Conservation (phyloP, 192 early-diverging fungal genomes). For the Radiomyces spectabilis region DNA sequence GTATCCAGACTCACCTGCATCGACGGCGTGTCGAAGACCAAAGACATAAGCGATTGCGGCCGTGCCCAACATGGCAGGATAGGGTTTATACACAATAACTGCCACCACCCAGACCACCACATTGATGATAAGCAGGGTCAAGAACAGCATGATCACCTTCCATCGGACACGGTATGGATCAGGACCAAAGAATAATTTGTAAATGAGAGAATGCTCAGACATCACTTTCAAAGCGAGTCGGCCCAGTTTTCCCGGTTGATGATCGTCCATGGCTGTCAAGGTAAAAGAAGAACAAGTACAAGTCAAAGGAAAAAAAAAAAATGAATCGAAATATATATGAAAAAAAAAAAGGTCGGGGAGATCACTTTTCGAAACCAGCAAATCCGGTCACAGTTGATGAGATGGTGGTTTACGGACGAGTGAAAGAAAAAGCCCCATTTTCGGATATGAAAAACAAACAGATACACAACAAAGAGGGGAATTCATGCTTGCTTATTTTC, state of each 20-base stretch:
- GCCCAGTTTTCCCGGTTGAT: background rate
- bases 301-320: too few species aligned
- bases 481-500: too few species aligned
- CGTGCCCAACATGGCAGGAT: conserved; percentile 35
- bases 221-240: conserved; percentile 4
- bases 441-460: too few species aligned
- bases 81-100: conserved; percentile 20
- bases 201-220: conserved; percentile 13
- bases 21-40: conserved; percentile 50
- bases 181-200: conserved; percentile 24
- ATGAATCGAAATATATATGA: too few species aligned
- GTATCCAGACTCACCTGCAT: conserved; percentile 28
- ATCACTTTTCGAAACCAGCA: too few species aligned
- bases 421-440: too few species aligned
- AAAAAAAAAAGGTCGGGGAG: too few species aligned
- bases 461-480: too few species aligned
- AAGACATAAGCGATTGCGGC: conserved; percentile 40
- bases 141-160: conserved; percentile 28
- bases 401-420: too few species aligned
- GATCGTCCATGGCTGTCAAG: too few species aligned
- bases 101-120: conserved; percentile 36
- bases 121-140: conserved; percentile 27
- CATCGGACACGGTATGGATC: conserved; percentile 19
- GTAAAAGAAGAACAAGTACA: too few species aligned
- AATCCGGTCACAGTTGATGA: too few species aligned